Evolutionary conservation across 805 yeast species (phyloP).

Genomic region (Candida ponderosae): DNA sequence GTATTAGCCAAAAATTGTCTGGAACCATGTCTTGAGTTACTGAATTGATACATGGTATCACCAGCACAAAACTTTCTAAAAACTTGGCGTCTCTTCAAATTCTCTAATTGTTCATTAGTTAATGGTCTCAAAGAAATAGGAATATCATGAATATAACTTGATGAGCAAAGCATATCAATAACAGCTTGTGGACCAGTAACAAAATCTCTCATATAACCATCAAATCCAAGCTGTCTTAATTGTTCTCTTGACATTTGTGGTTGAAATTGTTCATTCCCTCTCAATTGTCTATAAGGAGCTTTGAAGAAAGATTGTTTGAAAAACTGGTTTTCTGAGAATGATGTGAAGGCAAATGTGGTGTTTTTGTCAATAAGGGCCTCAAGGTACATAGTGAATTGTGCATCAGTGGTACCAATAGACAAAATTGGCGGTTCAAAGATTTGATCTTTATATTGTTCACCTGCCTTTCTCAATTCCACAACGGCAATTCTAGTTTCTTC

Average conservation of each 20-base stretch:
- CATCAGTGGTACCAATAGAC: conserved; percentile 46
- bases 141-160: conserved; percentile 39
- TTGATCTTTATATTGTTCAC: conserved; percentile 26
- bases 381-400: conserved; percentile 43
- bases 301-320: too few species aligned
- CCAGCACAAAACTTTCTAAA: conserved; percentile 58
- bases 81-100: conserved; percentile 26
- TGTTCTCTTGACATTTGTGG: conserved; percentile 24
- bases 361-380: conserved; percentile 48
- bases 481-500: conserved; percentile 30
- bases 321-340: too few species aligned
- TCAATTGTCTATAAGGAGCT: conserved; percentile 50
- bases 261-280: conserved; percentile 6
- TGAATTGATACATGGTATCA: conserved; percentile 39
- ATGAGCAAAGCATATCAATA: conserved; percentile 60
- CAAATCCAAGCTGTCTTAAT: conserved; percentile 56
- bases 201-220: conserved; percentile 68
- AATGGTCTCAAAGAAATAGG: conserved; percentile 55
- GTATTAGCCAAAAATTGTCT: conserved; percentile 31
- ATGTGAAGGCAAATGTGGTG: conserved; percentile 54
- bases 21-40: conserved; percentile 57
- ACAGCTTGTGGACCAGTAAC: conserved; percentile 69
- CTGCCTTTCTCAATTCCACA: conserved; percentile 29
- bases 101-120: conserved; percentile 29
- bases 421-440: conserved; percentile 73